Base-by-base conservation (phyloP, 352 stramenopile species). In the Phytophthora pinifolia region DNA sequence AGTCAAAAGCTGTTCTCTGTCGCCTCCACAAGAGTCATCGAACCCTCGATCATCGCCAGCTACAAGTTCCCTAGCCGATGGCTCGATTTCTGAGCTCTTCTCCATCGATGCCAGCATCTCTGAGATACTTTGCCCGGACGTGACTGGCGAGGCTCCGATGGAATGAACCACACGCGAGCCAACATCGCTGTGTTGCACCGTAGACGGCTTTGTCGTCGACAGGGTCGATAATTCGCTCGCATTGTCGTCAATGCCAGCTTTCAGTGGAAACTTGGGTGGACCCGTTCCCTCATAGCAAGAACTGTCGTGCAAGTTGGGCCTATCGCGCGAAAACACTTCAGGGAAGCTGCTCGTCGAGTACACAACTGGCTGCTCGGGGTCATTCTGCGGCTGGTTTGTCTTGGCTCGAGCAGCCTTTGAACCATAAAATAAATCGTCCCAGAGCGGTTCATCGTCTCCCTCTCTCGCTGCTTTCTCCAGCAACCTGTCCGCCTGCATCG, bases 351-450 rank as follows among this genome's bases (percentile, higher is more conserved):
- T 63, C 4, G 50, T 56, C 25, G 63, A 67, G 33, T 72, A 68
- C 36, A 54, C 43, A 9, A 59, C 43, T 1, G 63, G 53, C 18
- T 65, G 44, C 33, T 58, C 36, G 1, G 51, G 22, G 34, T 35
- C 18, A 5, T 35, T 36, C 27, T 59, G 36, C 22, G 2, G 22
- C 13, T 65, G 54, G 7, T 65, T 60, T n/a, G 18, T 50, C 32
- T 49, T 60, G 9, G 51, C 44, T 22, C 39, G 34, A 22, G 65
- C 37, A 22, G 55, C 50, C 47, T 67, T 79, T 7, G 57, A 60
- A 4, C 63, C 57, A 12, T 72, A 63, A 47, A 74, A 56, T 27
- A 78, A 67, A 50, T 76, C 59, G 34, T 78, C 59, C 73, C 73
- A 83, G 4, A 74, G 15, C 6, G 61, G 60, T 20, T 76, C 69